Evolutionary conservation across 495 filamentous ascomycete species (phyloP).

Genomic region (Paragyromitra xinjiangensis): DNA sequence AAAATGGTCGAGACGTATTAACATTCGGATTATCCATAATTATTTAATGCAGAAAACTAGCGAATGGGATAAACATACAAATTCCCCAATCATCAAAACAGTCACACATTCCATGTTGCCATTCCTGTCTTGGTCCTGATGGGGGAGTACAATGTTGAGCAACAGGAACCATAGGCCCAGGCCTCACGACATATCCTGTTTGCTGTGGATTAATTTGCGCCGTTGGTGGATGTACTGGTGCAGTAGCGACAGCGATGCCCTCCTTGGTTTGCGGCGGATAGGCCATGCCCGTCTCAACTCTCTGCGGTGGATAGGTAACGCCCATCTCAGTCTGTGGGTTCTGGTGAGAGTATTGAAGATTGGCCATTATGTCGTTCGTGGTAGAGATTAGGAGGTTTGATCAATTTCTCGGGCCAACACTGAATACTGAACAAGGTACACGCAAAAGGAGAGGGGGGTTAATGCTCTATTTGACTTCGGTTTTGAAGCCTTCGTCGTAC

Average conservation of each 20-base stretch:
- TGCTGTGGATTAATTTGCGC: conserved; percentile 3
- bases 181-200: not conserved
- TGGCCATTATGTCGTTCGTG: not conserved
- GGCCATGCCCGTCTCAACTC: not conserved
- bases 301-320: not conserved
- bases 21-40: not conserved
- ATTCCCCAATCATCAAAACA: conserved; percentile 41
- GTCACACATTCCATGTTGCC: conserved; percentile 44
- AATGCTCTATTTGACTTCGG: conserved; percentile 14
- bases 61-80: conserved; percentile 18
- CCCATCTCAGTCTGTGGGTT: not conserved
- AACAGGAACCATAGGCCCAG: not conserved
- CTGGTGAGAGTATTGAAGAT: not conserved
- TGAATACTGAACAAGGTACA: not conserved
- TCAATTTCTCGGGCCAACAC: not conserved
- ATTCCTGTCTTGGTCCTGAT: conserved; percentile 17
- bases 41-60: not conserved
- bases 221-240: not conserved
- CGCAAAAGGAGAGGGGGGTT: not conserved
- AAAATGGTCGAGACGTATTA: not conserved
- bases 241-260: not conserved
- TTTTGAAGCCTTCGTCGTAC: not conserved
- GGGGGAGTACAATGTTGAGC: conserved; percentile 40
- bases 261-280: conserved; percentile 14
- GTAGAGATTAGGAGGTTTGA: not conserved